These are phyloP conservation scores for Saccharomycopsis sp. DNA, from an alignment of 805 yeast genomes.

Conservation along the genomic window DNA sequence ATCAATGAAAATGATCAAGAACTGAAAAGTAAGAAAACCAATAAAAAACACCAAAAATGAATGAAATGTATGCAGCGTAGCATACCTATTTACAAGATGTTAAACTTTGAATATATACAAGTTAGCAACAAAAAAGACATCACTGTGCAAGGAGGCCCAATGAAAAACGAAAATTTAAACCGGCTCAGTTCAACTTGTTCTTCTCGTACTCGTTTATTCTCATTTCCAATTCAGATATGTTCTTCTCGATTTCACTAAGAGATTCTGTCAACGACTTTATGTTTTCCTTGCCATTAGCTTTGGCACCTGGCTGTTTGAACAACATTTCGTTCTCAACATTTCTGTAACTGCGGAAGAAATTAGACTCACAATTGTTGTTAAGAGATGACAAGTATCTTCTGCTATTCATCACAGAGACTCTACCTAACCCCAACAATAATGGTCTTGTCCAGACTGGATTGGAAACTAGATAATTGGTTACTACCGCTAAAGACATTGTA, in stretches of 20 bases:
- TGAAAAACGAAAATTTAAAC: not conserved
- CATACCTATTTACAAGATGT: not conserved
- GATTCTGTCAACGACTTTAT: not conserved
- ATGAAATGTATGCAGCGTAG: not conserved
- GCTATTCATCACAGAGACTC: not conserved
- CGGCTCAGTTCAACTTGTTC: not conserved
- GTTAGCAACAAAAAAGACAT: not conserved
- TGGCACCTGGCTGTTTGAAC: not conserved
- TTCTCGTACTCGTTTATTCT: slow-evolving; percentile 1
- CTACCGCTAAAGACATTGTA: not conserved
- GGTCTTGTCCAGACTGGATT: slow-evolving; percentile 1
- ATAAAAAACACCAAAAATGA: not conserved
- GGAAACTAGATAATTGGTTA: not conserved
- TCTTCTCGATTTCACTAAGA: not conserved
- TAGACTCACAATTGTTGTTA: not conserved
- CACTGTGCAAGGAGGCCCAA: not conserved
- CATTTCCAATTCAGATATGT: slow-evolving; percentile 1
- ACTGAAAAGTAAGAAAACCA: not conserved
- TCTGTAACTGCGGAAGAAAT: slow-evolving; percentile 3
- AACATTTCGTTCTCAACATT: slow-evolving; percentile 14
- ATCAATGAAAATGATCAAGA: not conserved
- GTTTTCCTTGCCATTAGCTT: not conserved
- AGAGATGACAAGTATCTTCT: not conserved
- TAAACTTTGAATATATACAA: not conserved
- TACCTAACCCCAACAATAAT: not conserved